These are phyloP conservation scores for Chlorella vulgaris DNA, from an alignment of 139 green algal species.

Conservation along the genomic window DNA sequence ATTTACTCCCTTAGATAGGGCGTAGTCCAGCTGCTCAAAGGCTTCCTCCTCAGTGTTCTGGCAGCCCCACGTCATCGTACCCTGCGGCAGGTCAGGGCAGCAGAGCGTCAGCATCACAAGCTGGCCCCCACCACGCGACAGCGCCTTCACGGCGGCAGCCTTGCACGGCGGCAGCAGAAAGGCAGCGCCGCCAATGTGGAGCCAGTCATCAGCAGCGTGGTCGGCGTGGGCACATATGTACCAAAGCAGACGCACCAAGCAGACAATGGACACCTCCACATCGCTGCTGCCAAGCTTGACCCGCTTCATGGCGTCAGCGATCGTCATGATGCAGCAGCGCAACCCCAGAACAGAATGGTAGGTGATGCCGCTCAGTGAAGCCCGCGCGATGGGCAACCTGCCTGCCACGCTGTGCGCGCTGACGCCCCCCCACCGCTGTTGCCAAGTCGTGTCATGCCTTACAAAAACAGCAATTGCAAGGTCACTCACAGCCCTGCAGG, in stretches of 20 bases:
- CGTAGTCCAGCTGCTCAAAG: slow-evolving; percentile 62
- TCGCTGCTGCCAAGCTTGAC: slow-evolving; percentile 54
- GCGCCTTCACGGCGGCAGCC: no score
- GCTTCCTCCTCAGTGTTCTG: slow-evolving; percentile 72
- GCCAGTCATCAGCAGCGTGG: background rate
- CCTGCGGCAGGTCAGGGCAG: slow-evolving; percentile 47
- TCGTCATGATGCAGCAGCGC: background rate
- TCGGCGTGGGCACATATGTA: background rate
- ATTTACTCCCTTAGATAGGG: slow-evolving; percentile 71
- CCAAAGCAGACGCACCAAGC: slow-evolving; percentile 61
- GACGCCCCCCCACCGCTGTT: no score
- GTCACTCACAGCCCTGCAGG: no score
- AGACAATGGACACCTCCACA: slow-evolving; percentile 70
- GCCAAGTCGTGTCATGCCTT: no score
- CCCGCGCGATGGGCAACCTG: no score
- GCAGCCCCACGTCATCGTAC: slow-evolving; percentile 90
- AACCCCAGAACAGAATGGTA: background rate
- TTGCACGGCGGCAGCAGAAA: background rate
- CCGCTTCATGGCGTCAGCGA: slow-evolving; percentile 30
- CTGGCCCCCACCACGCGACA: no score
- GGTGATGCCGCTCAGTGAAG: background rate
- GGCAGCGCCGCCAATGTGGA: background rate
- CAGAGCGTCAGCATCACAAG: background rate
- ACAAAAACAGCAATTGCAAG: no score
- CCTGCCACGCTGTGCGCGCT: no score